Evolutionary conservation across 768 basidiomycete species (phyloP), one percentile per base, ranked within the genome.

Genomic region (Leucogyrophana mollusca): DNA sequence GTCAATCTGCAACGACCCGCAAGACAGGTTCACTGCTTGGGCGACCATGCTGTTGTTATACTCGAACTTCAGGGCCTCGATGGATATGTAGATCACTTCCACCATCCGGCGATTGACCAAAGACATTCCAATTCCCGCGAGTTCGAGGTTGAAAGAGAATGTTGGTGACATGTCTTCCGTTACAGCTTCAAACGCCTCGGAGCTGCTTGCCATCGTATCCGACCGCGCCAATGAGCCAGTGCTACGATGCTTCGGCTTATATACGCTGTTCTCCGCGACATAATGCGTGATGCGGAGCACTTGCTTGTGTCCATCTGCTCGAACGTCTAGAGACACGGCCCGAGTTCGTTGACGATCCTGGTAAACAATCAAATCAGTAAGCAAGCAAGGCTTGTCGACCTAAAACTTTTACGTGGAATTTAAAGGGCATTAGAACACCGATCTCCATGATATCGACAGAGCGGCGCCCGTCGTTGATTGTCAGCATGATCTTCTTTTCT

Each of bases 371-470:
- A 17, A n/a, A 4, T 55, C 21, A 51, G 41, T 20, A 23, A 22
- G 11, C 32, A 8, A 39, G 39, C 23, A 46, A 9, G 9, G 30
- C 6, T 2, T 34, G 40, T 18, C 20, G 18, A 10, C 22, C 13
- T 14, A 24, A 37, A 30, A 30, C 13, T 70, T 81, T 49, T 54
- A 91, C 90, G 37, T 72, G 70, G 60, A 95, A 90, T 62, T 80
- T 90, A 75, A 94, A 94, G 1, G 96, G 96, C 10, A 90, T 66
- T 5, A 95, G 77, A 53, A 88, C 80, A 21, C 96, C 96, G 17
- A 99, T 98, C 65, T 97, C 96, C 84, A 95, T 85, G 50, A 95
- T 85, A 60, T 98, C 95, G 41, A 98, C 72, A 17, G 74, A 64
- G 22, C 90, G 79, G 9, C 77, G 79, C 43, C 78, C 67, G 18